Evolutionary conservation across 805 yeast genomes (phyloP), one percentile per base, ranked within the genome.

Genomic region (Candida pseudofarinosa): DNA sequence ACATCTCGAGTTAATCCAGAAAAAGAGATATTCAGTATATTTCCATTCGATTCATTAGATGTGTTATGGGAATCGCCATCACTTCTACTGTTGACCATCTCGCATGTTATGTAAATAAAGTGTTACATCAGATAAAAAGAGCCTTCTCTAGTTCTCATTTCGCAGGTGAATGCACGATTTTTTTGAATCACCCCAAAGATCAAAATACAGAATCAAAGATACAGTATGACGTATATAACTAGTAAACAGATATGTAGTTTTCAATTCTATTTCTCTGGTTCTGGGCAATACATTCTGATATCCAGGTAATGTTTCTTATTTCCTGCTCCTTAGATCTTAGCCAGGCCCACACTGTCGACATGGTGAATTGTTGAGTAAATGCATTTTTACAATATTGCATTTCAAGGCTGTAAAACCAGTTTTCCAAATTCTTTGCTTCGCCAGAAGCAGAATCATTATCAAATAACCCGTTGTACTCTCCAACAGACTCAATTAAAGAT

Each of bases 281-380:
- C 66, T 95, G 99, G 26, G 98, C 97, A 70, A 93, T 93, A 73
- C 99, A 93, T 71, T 93, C 99, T 39, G 98, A 96, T 44, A 93
- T 91, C 99, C 99, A 93, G n/a, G 98, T 88, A 52, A 93, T 85
- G 63, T 93, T 93, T 67, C 99, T 80, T 46, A 95, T 81, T 66
- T 93, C 99, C 68, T 95, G 99, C 67, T 93, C 99, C 59, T 85
- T 86, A 14, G 96, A 84, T 66, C 88, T 85, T 60, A 95, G 78
- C 95, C 97, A 93, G 4, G 97, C 96, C 93, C 97, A 93, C 43
- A 93, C 74, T 2, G 96, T 85, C 32, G 89, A 78, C 54, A 85
- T 78, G 14, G 97, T 81, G 65, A 93, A 93, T 65, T 91, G 98
- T 68, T 93, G 99, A 28, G 99, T 90, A 65, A 93, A 89, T 0